phyloP scores from a whole-genome alignment of 495 filamentous ascomycete species.

The Tirmania nivea region DNA sequence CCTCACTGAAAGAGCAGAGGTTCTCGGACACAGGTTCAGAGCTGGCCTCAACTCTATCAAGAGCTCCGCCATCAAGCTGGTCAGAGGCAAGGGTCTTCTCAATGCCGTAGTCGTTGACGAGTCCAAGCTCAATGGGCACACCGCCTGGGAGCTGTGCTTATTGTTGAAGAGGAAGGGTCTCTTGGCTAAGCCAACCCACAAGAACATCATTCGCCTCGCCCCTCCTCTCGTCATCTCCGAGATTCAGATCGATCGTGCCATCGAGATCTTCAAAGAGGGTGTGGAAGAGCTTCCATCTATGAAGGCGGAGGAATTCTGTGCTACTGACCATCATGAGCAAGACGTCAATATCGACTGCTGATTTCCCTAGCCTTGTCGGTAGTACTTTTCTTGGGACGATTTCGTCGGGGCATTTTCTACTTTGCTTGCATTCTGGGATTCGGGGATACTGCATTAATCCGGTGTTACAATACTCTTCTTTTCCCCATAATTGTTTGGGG shows the following conservation, averaged over 20 bases:
- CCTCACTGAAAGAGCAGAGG: conserved; percentile 60
- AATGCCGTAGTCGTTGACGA: conserved; percentile 98
- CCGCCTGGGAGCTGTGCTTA: conserved; percentile 94
- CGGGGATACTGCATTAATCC: too few relatives aligned
- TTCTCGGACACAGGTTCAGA: conserved; percentile 66
- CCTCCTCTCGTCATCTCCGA: conserved; percentile 73
- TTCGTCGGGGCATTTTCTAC: too few relatives aligned
- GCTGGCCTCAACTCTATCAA: conserved; percentile 30
- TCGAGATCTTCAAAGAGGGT: conserved; percentile 54
- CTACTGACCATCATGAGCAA: not conserved
- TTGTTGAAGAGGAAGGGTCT: conserved; percentile 89
- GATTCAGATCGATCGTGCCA: conserved; percentile 55
- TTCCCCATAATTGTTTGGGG: too few relatives aligned
- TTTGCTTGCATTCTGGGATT: too few relatives aligned
- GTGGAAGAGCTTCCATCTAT: conserved; percentile 36
- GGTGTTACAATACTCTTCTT: too few relatives aligned
- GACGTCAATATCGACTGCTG: too few relatives aligned
- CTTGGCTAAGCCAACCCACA: conserved; percentile 92
- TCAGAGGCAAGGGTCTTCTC: conserved; percentile 82
- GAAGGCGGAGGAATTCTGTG: not conserved
- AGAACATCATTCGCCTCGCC: conserved; percentile 92
- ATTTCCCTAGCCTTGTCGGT: too few relatives aligned
- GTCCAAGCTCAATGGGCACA: conserved; percentile 50
- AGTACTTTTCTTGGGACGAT: too few relatives aligned
- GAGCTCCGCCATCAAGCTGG: conserved; percentile 55